Conservation (phyloP, 1,284 basidiomycete species). For the Ceratobasidium sp. region DNA sequence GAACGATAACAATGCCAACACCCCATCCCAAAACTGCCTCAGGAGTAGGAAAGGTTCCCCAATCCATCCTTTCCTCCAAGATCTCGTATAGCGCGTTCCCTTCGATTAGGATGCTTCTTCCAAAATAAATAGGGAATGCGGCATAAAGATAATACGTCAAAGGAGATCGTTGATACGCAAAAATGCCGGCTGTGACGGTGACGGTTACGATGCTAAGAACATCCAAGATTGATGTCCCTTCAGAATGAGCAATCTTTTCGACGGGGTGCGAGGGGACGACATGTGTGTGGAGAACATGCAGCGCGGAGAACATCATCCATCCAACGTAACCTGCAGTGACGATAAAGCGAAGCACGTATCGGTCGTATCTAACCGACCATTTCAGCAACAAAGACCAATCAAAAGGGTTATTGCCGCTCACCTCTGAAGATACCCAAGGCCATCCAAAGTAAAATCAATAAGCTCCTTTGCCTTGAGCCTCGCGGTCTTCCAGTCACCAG, state of each 20-base stretch:
- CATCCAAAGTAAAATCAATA: constrained; percentile 65
- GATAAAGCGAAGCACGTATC: constrained; percentile 71
- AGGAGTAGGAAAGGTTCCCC: constrained; percentile 27
- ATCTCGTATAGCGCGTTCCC: constrained; percentile 39
- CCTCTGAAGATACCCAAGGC: constrained; percentile 84
- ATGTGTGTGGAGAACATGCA: constrained; percentile 30
- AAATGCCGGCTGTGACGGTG: constrained; percentile 58
- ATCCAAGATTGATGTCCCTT: constrained; percentile 51
- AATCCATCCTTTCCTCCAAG: constrained; percentile 21
- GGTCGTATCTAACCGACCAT: constrained; percentile 67
- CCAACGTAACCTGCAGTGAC: constrained; percentile 79
- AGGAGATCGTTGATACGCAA: constrained; percentile 70
- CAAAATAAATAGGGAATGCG: constrained; percentile 79
- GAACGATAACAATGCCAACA: constrained; percentile 53
- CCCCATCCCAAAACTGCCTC: constrained; percentile 43
- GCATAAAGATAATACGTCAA: constrained; percentile 81
- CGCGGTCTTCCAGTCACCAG: constrained; percentile 59
- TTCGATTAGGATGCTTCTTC: constrained; percentile 41
- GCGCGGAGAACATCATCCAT: constrained; percentile 58
- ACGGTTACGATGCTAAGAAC: constrained; percentile 50
- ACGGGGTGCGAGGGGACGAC: constrained; percentile 44
- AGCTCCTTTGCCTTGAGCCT: constrained; percentile 61
- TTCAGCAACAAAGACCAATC: background rate
- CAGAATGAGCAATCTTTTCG: constrained; percentile 51
- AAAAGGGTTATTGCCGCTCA: constrained; percentile 48